Evolutionary conservation across 345 rosid species (phyloP).

Genomic region (Bruguiera parviflora): DNA sequence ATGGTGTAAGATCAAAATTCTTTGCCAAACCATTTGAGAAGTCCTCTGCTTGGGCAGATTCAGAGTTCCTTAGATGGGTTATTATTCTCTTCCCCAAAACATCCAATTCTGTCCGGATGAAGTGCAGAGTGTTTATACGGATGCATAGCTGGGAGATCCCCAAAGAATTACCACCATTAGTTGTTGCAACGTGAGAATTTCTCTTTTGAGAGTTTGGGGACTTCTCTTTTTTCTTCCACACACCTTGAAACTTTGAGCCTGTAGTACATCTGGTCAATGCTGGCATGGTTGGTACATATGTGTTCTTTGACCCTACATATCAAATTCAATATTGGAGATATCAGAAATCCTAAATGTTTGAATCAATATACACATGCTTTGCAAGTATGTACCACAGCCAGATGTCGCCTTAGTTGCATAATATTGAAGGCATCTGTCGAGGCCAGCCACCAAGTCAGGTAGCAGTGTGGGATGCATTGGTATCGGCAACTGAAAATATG

Average conservation of each 20-base stretch:
- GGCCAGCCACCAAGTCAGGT: conserved; percentile 80
- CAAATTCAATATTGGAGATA: conserved; percentile 20
- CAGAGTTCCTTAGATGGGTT: conserved; percentile 89
- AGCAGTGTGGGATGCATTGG: conserved; percentile 88
- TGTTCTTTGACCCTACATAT: conserved; percentile 61
- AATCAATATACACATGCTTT: conserved; percentile 18
- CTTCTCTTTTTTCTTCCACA: conserved; percentile 95
- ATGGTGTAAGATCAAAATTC: conserved; percentile 80
- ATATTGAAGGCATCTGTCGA: conserved; percentile 85
- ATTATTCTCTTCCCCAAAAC: conserved; percentile 75
- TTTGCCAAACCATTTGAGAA: conserved; percentile 76
- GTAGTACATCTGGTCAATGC: conserved; percentile 79
- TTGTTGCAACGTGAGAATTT: conserved; percentile 66
- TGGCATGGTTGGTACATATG: conserved; percentile 90
- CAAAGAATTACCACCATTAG: conserved; percentile 60
- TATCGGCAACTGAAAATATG: conserved; percentile 92
- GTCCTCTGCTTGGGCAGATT: conserved; percentile 81
- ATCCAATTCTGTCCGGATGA: conserved; percentile 68
- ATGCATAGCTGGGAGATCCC: conserved; percentile 72
- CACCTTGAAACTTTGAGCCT: conserved; percentile 84
- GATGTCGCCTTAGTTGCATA: conserved; percentile 81
- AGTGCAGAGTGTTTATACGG: conserved; percentile 78
- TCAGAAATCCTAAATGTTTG: conserved; percentile 19
- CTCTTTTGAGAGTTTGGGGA: conserved; percentile 56
- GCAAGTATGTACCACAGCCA: conserved; percentile 70